phyloP scores from a whole-genome alignment of 495 filamentous ascomycete genomes.

The Talaromyces liani region DNA sequence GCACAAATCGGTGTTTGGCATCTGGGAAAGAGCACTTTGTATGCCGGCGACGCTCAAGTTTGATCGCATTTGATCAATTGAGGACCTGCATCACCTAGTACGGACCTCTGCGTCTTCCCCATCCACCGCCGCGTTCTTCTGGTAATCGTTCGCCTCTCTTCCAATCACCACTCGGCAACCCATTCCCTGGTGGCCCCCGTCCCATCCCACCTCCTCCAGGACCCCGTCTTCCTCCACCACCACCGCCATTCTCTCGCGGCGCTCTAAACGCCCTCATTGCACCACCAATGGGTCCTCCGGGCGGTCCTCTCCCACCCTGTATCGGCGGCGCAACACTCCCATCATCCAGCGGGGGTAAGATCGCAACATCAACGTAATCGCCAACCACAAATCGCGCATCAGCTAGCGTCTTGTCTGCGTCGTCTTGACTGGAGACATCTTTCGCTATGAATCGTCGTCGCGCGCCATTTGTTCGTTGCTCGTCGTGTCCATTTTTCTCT shows the following conservation, averaged over 20 bases:
- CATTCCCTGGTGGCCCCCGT: constrained; percentile 16
- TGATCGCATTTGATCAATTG: background rate
- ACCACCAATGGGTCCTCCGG: constrained; percentile 19
- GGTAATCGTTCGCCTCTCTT: constrained; percentile 37
- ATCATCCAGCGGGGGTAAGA: constrained; percentile 66
- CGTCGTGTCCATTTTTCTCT: constrained; percentile 43
- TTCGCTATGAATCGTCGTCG: constrained; percentile 25
- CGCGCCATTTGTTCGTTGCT: constrained; percentile 14
- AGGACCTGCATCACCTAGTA: constrained; percentile 15
- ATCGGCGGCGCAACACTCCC: constrained; percentile 60
- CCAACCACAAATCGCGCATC: constrained; percentile 80
- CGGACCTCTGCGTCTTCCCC: constrained; percentile 37
- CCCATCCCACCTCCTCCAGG: constrained; percentile 26
- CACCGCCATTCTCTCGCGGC: constrained; percentile 18
- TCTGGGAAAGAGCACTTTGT: background rate
- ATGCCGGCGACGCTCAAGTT: background rate
- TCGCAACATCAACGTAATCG: constrained; percentile 76
- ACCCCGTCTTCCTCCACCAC: constrained; percentile 24
- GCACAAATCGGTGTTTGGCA: background rate
- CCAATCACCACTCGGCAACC: constrained; percentile 34
- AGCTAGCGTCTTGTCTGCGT: constrained; percentile 62
- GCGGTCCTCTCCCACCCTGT: constrained; percentile 22
- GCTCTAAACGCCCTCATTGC: constrained; percentile 39
- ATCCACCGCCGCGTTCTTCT: constrained; percentile 23
- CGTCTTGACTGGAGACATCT: constrained; percentile 24